Base-by-base conservation (phyloP, 768 basidiomycete genomes). In the Mycena belliarum region DNA sequence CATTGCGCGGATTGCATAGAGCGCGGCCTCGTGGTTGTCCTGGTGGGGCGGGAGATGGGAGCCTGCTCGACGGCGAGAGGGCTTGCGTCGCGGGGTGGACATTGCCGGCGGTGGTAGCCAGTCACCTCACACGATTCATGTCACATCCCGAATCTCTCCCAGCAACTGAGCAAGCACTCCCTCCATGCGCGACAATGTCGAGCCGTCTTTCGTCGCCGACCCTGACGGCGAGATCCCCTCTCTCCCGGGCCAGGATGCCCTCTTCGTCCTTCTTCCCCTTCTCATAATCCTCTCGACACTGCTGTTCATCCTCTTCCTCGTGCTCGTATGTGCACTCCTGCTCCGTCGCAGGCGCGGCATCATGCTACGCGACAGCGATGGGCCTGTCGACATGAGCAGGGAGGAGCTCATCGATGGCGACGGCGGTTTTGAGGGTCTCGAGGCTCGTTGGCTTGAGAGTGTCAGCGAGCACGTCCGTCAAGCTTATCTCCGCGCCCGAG, bases 271-370 rank as follows among this genome's bases (percentile, higher is more conserved):
- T 57, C 83, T 99, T 7, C 96, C 96, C 25, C 82, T 99, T 52
- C 86, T 98, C 69, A 91, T 98, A 75, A 89, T 98, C 45, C 83
- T 98, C 32, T 89, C 92, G 23, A 93, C 93, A 6, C 90, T 98
- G 63, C 83, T 99, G 50, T 90, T 98, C 72, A 86, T 98, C 51
- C 84, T 98, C 62, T 81, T 98, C 47, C 79, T 96, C 57, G 96
- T 98, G 75, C 84, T 98, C 48, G 76, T 95, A 66, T 94, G 92
- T 68, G 84, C 97, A 56, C 81, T 98, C 65, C 81, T 96, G 61
- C 82, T 97, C 65, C 84, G 92, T 59, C 79, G 82, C 54, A 81
- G 91, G 42, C 80, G 90, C 55, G 86, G 87, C 52, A 95, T 95
- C 72, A 73, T 83, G 65, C 82, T 93, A 61, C 82, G 82, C 57